Evolutionary conservation across 352 stramenopile species (phyloP), one percentile per base, ranked within the genome.

Genomic region (Globisporangium spinosum): DNA sequence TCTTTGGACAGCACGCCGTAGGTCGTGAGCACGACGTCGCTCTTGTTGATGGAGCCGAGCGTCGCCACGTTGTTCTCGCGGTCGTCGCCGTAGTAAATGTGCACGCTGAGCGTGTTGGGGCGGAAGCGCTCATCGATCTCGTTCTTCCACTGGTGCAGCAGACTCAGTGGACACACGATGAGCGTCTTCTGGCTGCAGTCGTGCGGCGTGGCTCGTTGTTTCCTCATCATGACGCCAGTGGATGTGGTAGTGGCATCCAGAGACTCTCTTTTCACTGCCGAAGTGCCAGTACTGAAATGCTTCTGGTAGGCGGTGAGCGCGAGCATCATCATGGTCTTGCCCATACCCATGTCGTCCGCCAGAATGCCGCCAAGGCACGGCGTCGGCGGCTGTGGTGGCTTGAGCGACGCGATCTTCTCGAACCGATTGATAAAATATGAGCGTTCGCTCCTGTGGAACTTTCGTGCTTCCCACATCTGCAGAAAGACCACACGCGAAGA

Each of bases 331-430:
- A 93, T 87, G 2, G 87, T 93, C 80, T 95, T 95, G 4, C 90
- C 91, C 81, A 98, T 92, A 58, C 91, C 91, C 90, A 97, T 97
- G 59, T 97, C 91, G 45, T 98, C 91, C 2, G 89, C 89, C 20
- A 98, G 71, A 65, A 98, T 97, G 22, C 91, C 91, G 27, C 90
- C 90, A 9, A 81, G 71, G 62, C 83, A 94, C 10, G 81, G 89
- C 17, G 64, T 68, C 34, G 84, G 85, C 57, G 77, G 80, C 57
- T 79, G 58, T 20, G 83, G 89, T 3, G 73, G 74, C 43, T 64
- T 72, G 38, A 96, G 77, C 43, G 83, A 94, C 20, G 82, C 87
- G 58, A 79, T 79, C 64, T 90, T 91, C 67, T 94, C 88, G 45
- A 94, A 95, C 8, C 78, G 74, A 34, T 94, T 97, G 34, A 96